Evolutionary conservation across 1,284 basidiomycete genomes (phyloP).

Genomic region (Papiliotrema fonsecae): DNA sequence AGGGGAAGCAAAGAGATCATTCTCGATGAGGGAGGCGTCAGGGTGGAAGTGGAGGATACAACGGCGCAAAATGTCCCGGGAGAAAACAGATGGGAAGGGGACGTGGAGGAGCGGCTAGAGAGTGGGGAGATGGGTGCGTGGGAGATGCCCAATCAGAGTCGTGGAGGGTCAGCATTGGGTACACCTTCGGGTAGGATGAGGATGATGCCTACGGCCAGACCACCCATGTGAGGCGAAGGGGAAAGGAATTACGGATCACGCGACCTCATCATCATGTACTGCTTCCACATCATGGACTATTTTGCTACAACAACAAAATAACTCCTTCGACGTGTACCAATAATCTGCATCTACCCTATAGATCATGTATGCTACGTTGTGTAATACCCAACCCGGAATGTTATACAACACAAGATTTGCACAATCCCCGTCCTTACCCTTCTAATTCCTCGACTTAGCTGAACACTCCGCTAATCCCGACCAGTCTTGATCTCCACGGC

Average conservation of each 20-base stretch:
- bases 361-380: not conserved
- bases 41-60: constrained; percentile 42
- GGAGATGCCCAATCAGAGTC: constrained; percentile 11
- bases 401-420: no score
- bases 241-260: no score
- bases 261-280: no score
- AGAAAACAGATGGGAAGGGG: constrained; percentile 1
- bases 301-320: no score
- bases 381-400: not conserved
- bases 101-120: constrained; percentile 16
- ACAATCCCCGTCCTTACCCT: no score
- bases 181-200: constrained; percentile 24
- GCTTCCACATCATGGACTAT: no score
- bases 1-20: constrained; percentile 33
- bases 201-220: constrained; percentile 37
- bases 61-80: constrained; percentile 3
- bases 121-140: constrained; percentile 12
- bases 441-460: no score
- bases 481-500: constrained; percentile 59
- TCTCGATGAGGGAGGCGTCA: constrained; percentile 38
- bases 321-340: not conserved
- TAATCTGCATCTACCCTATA: not conserved
- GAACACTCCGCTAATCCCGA: constrained; percentile 5
- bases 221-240: constrained; percentile 27
- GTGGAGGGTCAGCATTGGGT: constrained; percentile 5